A percentile compares a stretch with the other conserved stretches of the same genome.
Conservation (phyloP, 2,329 filamentous ascomycete genomes). For the Diaporthe citrichinensis region DNA sequence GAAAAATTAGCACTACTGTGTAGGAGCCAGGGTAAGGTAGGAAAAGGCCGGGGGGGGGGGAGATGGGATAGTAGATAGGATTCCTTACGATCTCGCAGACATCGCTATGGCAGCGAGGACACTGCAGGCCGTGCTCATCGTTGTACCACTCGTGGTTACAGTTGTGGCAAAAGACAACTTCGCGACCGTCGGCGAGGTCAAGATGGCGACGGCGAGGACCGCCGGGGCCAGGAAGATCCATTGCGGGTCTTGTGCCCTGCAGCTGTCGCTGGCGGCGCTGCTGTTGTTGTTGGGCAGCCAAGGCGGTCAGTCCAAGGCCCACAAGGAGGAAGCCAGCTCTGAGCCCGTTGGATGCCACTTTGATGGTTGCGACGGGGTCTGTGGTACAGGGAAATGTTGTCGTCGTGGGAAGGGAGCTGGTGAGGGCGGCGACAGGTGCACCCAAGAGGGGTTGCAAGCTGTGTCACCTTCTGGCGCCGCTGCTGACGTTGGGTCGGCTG, state of each 20-base stretch:
- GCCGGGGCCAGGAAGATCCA: slow-evolving; percentile 44
- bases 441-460: slow-evolving; percentile 11
- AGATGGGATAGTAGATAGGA: slow-evolving; percentile 40
- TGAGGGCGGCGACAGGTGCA: background rate
- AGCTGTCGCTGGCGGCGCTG: slow-evolving; percentile 55
- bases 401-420: background rate
- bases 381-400: slow-evolving; percentile 18
- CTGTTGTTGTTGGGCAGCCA: slow-evolving; percentile 66
- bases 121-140: slow-evolving; percentile 76
- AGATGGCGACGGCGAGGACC: slow-evolving; percentile 54
- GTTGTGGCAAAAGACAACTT: slow-evolving; percentile 88
- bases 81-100: slow-evolving; percentile 85
- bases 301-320: slow-evolving; percentile 71
- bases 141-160: slow-evolving; percentile 87
- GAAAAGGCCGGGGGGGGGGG: background rate
- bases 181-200: slow-evolving; percentile 66
- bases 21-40: slow-evolving; percentile 1
- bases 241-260: slow-evolving; percentile 42
- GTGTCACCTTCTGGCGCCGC: background rate
- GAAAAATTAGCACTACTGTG: background rate
- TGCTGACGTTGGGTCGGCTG: slow-evolving; percentile 32
- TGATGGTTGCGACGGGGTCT: slow-evolving; percentile 48
- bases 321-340: slow-evolving; percentile 68
- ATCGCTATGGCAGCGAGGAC: slow-evolving; percentile 83
- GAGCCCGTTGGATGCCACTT: slow-evolving; percentile 69